A percentile compares a stretch with the other conserved stretches of the same genome.
Conservation (phyloP, 2,329 filamentous ascomycete species). For the Aspergillus candidus region DNA sequence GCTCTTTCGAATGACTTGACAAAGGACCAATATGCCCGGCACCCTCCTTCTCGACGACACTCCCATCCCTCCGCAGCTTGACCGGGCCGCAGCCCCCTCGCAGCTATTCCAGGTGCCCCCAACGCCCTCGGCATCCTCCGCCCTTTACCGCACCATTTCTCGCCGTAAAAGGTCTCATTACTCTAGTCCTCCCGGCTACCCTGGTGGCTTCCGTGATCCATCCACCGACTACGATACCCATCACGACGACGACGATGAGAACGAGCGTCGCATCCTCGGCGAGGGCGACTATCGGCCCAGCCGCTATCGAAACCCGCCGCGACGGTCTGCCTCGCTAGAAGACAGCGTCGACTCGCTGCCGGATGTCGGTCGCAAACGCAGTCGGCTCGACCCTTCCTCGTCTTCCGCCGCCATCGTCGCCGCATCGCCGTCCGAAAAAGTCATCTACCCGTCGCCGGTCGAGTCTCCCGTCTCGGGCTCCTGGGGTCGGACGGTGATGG, state of each 20-base stretch:
- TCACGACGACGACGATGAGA: constrained; percentile 13
- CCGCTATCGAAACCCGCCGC: constrained; percentile 32
- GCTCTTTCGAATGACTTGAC: background rate
- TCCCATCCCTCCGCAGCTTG: constrained; percentile 33
- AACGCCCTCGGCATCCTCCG: constrained; percentile 33
- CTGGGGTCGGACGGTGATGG: constrained; percentile 39
- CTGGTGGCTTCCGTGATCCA: constrained; percentile 21
- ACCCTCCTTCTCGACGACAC: constrained; percentile 30
- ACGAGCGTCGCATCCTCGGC: constrained; percentile 18
- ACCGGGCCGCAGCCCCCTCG: constrained; percentile 33
- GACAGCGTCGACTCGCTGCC: constrained; percentile 21
- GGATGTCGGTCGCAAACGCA: constrained; percentile 28
- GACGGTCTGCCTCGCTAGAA: constrained; percentile 20
- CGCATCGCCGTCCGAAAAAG: constrained; percentile 18
- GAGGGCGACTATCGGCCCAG: constrained; percentile 40
- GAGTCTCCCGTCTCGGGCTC: constrained; percentile 17
- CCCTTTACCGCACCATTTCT: constrained; percentile 31
- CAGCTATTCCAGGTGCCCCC: constrained; percentile 33
- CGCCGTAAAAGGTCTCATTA: constrained; percentile 28
- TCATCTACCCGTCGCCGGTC: constrained; percentile 9
- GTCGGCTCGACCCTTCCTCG: constrained; percentile 25
- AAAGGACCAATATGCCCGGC: constrained; percentile 19
- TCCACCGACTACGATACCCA: constrained; percentile 12
- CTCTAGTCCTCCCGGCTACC: too few relatives aligned
- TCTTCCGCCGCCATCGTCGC: constrained; percentile 4